Conservation (phyloP, 768 basidiomycete species). For the Suillus weaverae region DNA sequence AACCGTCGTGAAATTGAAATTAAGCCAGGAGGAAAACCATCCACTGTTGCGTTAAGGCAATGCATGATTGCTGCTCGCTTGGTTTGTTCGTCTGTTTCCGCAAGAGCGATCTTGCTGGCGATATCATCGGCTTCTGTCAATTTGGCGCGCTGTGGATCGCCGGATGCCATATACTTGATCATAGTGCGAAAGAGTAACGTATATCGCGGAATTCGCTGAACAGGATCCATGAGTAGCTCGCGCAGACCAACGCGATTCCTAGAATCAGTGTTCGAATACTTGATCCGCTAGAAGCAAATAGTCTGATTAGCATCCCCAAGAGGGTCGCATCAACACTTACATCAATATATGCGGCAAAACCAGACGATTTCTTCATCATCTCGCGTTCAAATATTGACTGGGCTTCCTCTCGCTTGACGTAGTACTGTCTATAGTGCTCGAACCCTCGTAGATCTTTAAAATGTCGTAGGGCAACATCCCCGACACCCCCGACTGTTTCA, state of each 20-base stretch:
- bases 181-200: slow-evolving; percentile 91
- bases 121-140: slow-evolving; percentile 83
- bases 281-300: slow-evolving; percentile 60
- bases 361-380: slow-evolving; percentile 73
- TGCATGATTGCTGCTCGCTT: slow-evolving; percentile 87
- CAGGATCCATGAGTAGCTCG: slow-evolving; percentile 94
- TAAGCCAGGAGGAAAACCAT: slow-evolving; percentile 88
- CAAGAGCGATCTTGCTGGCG: slow-evolving; percentile 86
- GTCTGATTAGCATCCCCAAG: slow-evolving; percentile 10
- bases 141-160: slow-evolving; percentile 76
- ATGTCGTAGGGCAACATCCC: slow-evolving; percentile 84
- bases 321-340: slow-evolving; percentile 41
- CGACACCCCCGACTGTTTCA: slow-evolving; percentile 62
- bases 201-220: slow-evolving; percentile 94
- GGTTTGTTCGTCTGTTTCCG: slow-evolving; percentile 90
- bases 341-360: slow-evolving; percentile 85
- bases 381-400: slow-evolving; percentile 86
- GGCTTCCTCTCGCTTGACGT: slow-evolving; percentile 90
- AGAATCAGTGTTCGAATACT: slow-evolving; percentile 75
- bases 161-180: slow-evolving; percentile 82
- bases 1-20: slow-evolving; percentile 86
- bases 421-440: slow-evolving; percentile 90
- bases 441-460: slow-evolving; percentile 84
- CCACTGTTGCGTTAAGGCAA: slow-evolving; percentile 79
- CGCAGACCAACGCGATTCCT: slow-evolving; percentile 84